phyloP scores from a whole-genome alignment of 352 stramenopile species.

The Phytophthora megakarya region DNA sequence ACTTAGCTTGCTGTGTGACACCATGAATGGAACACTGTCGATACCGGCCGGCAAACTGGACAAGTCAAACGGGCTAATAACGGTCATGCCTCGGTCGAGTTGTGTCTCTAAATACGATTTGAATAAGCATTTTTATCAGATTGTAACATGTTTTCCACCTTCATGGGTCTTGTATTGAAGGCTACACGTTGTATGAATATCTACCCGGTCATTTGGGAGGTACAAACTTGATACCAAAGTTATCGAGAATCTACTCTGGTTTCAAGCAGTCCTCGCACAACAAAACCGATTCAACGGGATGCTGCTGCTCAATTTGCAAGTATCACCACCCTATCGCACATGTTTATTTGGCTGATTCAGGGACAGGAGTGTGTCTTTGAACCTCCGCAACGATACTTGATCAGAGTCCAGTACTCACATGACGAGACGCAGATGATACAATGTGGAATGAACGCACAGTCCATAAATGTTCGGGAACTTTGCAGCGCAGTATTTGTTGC shows the following conservation, averaged over 20 bases:
- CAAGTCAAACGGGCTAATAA: not conserved
- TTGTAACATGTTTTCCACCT: not conserved
- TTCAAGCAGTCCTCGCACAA: not conserved
- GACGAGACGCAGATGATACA: not conserved
- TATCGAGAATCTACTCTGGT: conserved; percentile 11
- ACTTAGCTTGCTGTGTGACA: conserved; percentile 4
- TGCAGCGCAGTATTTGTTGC: conserved; percentile 11
- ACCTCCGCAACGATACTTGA: not conserved
- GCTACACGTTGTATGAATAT: not conserved
- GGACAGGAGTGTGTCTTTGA: conserved; percentile 8
- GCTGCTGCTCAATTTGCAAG: conserved; percentile 2
- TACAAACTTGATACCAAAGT: not conserved
- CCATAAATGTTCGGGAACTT: conserved; percentile 24
- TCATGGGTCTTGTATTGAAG: conserved; percentile 5
- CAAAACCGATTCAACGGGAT: conserved; percentile 6
- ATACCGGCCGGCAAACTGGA: conserved; percentile 6
- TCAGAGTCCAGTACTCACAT: not conserved
- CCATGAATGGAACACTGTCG: not conserved
- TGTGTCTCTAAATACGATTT: not conserved
- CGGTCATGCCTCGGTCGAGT: not conserved
- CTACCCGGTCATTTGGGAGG: no score
- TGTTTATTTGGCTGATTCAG: conserved; percentile 21
- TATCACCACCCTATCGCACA: not conserved
- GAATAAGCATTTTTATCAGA: conserved; percentile 3
- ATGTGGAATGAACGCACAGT: not conserved